A percentile compares a stretch with the other conserved stretches of the same genome.
Evolutionary conservation across 306 rosid species (phyloP).

Genomic region (Gleditsia sinensis): DNA sequence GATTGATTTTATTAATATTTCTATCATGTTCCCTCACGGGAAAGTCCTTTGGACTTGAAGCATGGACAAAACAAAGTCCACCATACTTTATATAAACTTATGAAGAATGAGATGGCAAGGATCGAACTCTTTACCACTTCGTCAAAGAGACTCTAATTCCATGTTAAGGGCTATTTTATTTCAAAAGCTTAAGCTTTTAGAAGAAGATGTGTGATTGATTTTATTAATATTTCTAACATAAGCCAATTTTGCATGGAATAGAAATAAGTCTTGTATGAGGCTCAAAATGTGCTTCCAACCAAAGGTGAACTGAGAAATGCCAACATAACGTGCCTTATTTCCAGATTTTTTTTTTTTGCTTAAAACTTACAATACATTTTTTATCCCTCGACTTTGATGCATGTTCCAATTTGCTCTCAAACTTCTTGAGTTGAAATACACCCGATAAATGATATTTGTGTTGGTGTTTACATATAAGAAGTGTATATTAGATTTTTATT

Average conservation of each 20-base stretch:
- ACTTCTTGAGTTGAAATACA: no score
- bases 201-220: not conserved
- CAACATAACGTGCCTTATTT: not conserved
- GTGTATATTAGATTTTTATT: not conserved
- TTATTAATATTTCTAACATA: not conserved
- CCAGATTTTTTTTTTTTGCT: not conserved
- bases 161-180: not conserved
- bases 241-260: slow-evolving; percentile 16
- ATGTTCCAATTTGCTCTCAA: slow-evolving; percentile 7
- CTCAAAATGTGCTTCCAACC: slow-evolving; percentile 18
- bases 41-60: not conserved
- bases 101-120: no score
- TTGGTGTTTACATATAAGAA: not conserved
- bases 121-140: not conserved
- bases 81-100: no score
- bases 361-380: not conserved
- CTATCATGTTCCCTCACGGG: not conserved
- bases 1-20: not conserved
- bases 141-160: not conserved
- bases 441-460: not conserved
- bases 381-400: slow-evolving; percentile 1
- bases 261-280: slow-evolving; percentile 2
- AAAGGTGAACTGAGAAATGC: not conserved
- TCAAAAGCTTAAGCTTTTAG: not conserved
- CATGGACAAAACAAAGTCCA: not conserved